A percentile compares a stretch with the other conserved stretches of the same genome.
These are phyloP conservation scores for Hebeloma cylindrosporum DNA, from an alignment of 768 basidiomycete genomes.

Conservation along the genomic window DNA sequence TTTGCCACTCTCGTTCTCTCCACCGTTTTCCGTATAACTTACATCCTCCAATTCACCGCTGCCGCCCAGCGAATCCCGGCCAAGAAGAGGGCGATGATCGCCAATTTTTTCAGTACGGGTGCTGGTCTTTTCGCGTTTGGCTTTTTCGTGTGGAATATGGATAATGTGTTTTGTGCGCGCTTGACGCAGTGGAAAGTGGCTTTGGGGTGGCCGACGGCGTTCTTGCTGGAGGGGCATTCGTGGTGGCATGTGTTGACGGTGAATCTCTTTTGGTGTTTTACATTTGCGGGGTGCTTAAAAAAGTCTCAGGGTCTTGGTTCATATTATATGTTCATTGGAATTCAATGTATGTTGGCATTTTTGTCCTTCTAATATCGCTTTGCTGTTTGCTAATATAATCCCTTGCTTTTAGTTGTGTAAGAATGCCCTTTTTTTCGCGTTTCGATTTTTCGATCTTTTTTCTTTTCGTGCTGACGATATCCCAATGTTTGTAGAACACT, in stretches of 20 bases:
- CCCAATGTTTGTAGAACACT: conserved; percentile 48
- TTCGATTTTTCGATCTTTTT: conserved; percentile 4
- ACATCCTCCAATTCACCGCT: conserved; percentile 50
- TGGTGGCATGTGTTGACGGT: conserved; percentile 78
- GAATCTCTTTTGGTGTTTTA: conserved; percentile 19
- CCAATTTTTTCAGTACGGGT: conserved; percentile 51
- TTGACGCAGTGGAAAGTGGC: conserved; percentile 55
- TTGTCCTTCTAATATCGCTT: neutral
- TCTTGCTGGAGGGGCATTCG: conserved; percentile 69
- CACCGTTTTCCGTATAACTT: conserved; percentile 46
- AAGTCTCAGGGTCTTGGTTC: conserved; percentile 44
- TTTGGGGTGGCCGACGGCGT: conserved; percentile 65
- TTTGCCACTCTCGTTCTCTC: conserved; percentile 61
- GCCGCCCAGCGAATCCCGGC: conserved; percentile 40
- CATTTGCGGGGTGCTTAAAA: neutral
- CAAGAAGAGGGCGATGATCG: conserved; percentile 41
- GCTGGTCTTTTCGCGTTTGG: conserved; percentile 57
- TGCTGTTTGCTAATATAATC: conserved; percentile 7
- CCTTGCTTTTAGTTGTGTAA: conserved; percentile 40
- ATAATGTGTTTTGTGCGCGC: conserved; percentile 70
- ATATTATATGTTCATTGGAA: conserved; percentile 52
- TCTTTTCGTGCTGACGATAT: too few species aligned
- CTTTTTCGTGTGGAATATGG: conserved; percentile 78
- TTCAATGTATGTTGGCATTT: conserved; percentile 43
- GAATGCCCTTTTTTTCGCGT: conserved; percentile 22